Evolutionary conservation across 2,329 filamentous ascomycete species (phyloP), one percentile per base, ranked within the genome.

Genomic region (Trichoderma sp.): DNA sequence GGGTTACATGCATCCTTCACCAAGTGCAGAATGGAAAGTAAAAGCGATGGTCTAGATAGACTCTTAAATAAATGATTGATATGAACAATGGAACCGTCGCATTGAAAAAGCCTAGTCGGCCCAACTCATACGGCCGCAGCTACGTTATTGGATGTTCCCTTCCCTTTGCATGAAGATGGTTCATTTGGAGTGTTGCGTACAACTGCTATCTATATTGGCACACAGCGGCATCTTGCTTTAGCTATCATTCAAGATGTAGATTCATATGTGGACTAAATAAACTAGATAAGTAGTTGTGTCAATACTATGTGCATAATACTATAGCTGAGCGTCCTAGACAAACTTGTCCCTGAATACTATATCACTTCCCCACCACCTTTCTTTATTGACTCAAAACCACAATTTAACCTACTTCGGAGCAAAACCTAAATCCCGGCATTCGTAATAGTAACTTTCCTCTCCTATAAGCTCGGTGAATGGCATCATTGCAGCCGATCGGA

Each of bases 401-500:
- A 15, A 36, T 12, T 51, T 65, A 30, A 53, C 21, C 47, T 51
- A 21, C 43, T 65, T 36, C 64, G 15, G 64, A 14, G 24, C 24
- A 43, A 67, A 36, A 21, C 12, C 12, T 15, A 34, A 43, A 4
- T 14, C 14, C 30, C 57, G 66, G 36, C 66, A 51, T 51, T 61
- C n/a, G 18, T 9, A 60, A 34, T 24, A 60, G 7, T 12, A 11
- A 9, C n/a, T 47, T 7, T 24, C 28, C 28, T 56, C 4, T n/a
- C 34, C 14, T 8, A 62, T n/a, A 15, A 53, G n/a, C 18, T 60
- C 57, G 30, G 57, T 18, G 39, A 53, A 71, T 71, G 64, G 70
- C 57, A 72, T 68, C 70, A 72, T 68, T 28, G 34, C 43, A 63
- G 43, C 39, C 66, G 66, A 70, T 70, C 39, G 57, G 57, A 58